Evolutionary conservation across 805 yeast species (phyloP).

Genomic region (Saccharomycopsis sp.): DNA sequence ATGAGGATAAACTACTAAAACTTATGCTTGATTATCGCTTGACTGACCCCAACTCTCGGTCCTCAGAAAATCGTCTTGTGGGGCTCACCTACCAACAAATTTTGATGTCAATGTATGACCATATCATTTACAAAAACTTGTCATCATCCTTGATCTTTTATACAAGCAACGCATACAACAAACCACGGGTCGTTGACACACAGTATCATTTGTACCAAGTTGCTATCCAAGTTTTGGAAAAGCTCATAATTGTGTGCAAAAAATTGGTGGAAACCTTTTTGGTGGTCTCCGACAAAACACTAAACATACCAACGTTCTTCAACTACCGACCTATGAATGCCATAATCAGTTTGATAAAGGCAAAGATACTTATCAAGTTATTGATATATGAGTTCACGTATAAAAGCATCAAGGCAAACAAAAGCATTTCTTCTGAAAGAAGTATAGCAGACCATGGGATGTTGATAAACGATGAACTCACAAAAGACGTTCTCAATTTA

Average conservation of each 20-base stretch:
- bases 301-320: constrained; percentile 41
- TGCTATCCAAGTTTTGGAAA: constrained; percentile 24
- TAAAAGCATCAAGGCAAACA: constrained; percentile 19
- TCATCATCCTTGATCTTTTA: constrained; percentile 20
- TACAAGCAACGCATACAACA: constrained; percentile 10
- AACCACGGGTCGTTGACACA: constrained; percentile 4
- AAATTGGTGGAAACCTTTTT: constrained; percentile 39
- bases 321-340: constrained; percentile 48
- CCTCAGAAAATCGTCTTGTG: constrained; percentile 33
- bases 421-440: constrained; percentile 29
- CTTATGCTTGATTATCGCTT: constrained; percentile 32
- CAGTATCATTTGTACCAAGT: constrained; percentile 10
- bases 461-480: constrained; percentile 20
- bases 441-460: constrained; percentile 27
- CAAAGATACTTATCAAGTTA: constrained; percentile 37
- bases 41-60: constrained; percentile 26
- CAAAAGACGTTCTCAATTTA: constrained; percentile 14
- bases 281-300: constrained; percentile 31
- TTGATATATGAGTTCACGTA: constrained; percentile 12
- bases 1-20: constrained; percentile 34
- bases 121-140: constrained; percentile 36
- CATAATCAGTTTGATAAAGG: constrained; percentile 38
- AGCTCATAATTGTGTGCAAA: constrained; percentile 38
- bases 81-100: constrained; percentile 42
- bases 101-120: constrained; percentile 43